Percentiles rank a stretch among this genome's conserved stretches.
Conservation (phyloP, 345 rosid species). For the Hypericum perforatum region DNA sequence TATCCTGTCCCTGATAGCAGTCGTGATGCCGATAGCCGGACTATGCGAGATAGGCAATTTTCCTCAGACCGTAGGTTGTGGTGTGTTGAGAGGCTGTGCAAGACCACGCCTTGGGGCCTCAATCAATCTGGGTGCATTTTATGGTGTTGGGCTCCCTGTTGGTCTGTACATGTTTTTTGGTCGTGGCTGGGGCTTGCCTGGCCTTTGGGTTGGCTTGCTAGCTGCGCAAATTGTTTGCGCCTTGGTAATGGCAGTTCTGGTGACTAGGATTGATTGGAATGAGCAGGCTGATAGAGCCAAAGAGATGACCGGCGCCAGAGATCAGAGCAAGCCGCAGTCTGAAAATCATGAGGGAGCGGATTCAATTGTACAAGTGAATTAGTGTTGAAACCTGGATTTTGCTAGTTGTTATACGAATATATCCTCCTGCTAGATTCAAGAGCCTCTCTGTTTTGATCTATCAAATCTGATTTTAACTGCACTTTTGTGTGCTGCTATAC, state of each 20-base stretch:
- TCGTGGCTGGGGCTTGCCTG: conserved; percentile 11
- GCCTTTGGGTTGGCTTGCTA: conserved; percentile 23
- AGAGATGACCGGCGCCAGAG: conserved; percentile 7
- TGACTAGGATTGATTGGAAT: conserved; percentile 16
- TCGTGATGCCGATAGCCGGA: conserved; percentile 25
- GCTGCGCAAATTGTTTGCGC: conserved; percentile 20
- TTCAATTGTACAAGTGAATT: no score
- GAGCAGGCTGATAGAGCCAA: conserved; percentile 17
- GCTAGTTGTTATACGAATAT: no score
- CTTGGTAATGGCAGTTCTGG: conserved; percentile 15
- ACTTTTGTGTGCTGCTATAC: no score
- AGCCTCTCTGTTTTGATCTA: no score
- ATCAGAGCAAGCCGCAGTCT: no score
- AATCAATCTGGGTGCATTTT: conserved; percentile 32
- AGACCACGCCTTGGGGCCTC: conserved; percentile 33
- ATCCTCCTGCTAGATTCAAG: no score
- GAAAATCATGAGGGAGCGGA: no score
- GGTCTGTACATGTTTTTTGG: conserved; percentile 14
- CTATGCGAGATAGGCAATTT: conserved; percentile 29
- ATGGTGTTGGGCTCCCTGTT: conserved; percentile 32
- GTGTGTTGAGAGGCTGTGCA: conserved; percentile 31
- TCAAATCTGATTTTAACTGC: no score
- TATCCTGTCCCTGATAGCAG: conserved; percentile 12
- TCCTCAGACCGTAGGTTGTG: conserved; percentile 28
- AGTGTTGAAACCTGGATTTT: no score